Evolutionary conservation across 2,329 filamentous ascomycete genomes (phyloP).

Genomic region (Ceratocystis variospora): DNA sequence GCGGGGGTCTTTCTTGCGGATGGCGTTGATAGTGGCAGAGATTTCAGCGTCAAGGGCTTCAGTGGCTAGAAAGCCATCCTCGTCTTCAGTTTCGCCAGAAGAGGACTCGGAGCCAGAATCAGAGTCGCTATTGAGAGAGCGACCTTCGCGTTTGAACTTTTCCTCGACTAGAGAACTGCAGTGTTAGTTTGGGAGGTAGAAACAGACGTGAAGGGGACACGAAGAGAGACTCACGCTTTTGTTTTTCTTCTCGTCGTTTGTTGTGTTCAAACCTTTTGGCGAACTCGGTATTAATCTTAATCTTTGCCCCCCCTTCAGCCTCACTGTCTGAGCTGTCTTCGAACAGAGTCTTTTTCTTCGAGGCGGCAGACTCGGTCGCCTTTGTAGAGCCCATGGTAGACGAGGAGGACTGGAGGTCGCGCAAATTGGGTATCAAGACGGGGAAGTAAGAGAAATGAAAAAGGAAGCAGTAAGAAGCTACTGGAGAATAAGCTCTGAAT

Average conservation of each 20-base stretch:
- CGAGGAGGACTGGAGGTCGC: neutral
- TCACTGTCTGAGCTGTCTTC: constrained; percentile 37
- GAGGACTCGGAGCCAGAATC: constrained; percentile 45
- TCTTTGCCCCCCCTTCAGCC: constrained; percentile 34
- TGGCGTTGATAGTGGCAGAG: constrained; percentile 70
- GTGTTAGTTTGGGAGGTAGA: neutral
- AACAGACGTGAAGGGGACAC: neutral
- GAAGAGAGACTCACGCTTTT: constrained; percentile 42
- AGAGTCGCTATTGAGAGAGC: constrained; percentile 35
- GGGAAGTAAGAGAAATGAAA: neutral
- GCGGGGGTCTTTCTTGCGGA: constrained; percentile 78
- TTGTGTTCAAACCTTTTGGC: constrained; percentile 88
- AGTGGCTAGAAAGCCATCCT: constrained; percentile 75
- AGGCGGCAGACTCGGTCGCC: neutral
- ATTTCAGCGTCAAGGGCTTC: constrained; percentile 78
- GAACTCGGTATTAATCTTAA: constrained; percentile 85
- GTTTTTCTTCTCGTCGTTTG: constrained; percentile 84
- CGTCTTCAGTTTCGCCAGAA: constrained; percentile 74
- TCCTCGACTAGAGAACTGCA: constrained; percentile 56
- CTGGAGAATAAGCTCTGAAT: neutral
- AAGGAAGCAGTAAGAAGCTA: neutral
- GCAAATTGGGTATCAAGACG: neutral
- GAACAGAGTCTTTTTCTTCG: constrained; percentile 36
- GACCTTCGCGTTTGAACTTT: constrained; percentile 61
- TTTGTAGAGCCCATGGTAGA: neutral